Conservation (phyloP, 2,329 filamentous ascomycete genomes). For the Incumbomyces delicatus region DNA sequence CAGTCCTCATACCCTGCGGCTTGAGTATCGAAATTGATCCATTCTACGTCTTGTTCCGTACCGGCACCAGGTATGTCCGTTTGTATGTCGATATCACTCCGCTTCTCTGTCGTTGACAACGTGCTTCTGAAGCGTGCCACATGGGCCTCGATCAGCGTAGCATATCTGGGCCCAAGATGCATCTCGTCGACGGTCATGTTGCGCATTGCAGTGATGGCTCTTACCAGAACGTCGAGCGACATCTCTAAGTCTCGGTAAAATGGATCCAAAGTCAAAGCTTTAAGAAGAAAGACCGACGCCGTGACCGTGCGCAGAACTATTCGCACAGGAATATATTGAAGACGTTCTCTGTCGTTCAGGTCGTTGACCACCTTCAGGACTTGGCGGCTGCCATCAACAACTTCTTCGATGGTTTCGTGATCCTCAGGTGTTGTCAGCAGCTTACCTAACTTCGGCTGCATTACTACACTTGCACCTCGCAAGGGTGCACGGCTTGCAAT, state of each 20-base stretch:
- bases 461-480: no score
- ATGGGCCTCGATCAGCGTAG: slow-evolving; percentile 39
- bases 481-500: neutral
- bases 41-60: no score
- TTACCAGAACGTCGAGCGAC: slow-evolving; percentile 40
- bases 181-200: slow-evolving; percentile 44
- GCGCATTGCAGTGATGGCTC: slow-evolving; percentile 39
- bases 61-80: no score
- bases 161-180: slow-evolving; percentile 43
- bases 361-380: slow-evolving; percentile 42
- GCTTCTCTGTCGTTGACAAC: no score
- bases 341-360: slow-evolving; percentile 35
- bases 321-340: slow-evolving; percentile 45
- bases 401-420: slow-evolving; percentile 47
- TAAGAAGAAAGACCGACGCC: slow-evolving; percentile 46
- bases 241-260: slow-evolving; percentile 40
- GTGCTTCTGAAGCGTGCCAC: slow-evolving; percentile 27
- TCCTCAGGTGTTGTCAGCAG: slow-evolving; percentile 23
- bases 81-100: no score
- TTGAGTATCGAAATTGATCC: no score
- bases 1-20: no score
- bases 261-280: slow-evolving; percentile 41
- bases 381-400: slow-evolving; percentile 45
- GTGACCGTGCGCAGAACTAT: slow-evolving; percentile 46
- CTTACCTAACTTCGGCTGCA: no score